phyloP scores from a whole-genome alignment of 768 basidiomycete genomes.

The Pleurotus eryngii region DNA sequence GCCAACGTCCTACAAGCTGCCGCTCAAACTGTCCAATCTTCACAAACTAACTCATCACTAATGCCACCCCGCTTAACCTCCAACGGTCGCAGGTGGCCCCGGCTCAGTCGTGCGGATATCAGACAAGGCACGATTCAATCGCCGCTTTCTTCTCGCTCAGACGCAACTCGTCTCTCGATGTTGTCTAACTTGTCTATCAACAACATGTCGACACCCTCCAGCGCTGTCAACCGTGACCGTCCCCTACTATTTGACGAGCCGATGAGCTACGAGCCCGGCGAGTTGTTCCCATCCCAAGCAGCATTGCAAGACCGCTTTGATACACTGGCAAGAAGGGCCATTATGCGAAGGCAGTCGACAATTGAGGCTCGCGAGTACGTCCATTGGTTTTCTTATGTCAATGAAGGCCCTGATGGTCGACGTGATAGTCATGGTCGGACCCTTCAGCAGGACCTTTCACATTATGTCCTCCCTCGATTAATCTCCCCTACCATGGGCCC shows the following conservation, averaged over 20 bases:
- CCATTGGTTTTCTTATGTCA: conserved; percentile 27
- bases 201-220: conserved; percentile 33
- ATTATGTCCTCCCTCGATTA: not conserved
- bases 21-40: not conserved
- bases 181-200: conserved; percentile 40
- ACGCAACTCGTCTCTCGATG: conserved; percentile 29
- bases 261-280: conserved; percentile 24
- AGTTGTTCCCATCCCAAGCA: not conserved
- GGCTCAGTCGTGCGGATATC: conserved; percentile 12
- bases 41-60: conserved; percentile 2
- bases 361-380: conserved; percentile 36
- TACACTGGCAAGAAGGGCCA: conserved; percentile 25
- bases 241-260: conserved; percentile 41
- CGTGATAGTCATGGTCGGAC: not conserved
- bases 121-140: conserved; percentile 20
- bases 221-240: conserved; percentile 23
- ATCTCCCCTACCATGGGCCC: not conserved
- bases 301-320: conserved; percentile 8
- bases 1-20: not conserved
- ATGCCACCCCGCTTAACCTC: not conserved
- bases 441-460: not conserved
- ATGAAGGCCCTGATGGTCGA: not conserved
- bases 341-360: conserved; percentile 32
- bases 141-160: conserved; percentile 23
- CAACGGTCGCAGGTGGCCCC: conserved; percentile 4